Evolutionary conservation across 257 asterid genomes (phyloP).

Genomic region (Penstemon barbatus): DNA sequence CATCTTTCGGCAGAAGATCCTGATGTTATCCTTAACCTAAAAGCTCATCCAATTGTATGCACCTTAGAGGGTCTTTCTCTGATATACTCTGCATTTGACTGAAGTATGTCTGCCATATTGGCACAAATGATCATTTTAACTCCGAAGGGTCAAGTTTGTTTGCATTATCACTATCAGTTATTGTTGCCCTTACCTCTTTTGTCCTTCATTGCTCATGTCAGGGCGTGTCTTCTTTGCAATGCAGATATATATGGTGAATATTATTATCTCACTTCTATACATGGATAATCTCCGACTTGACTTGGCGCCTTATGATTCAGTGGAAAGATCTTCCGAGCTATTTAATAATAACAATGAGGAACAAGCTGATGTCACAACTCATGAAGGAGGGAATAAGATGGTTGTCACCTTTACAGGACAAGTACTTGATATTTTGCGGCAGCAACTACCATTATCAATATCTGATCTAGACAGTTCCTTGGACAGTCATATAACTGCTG

Average conservation of each 20-base stretch:
- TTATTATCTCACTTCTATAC: slow-evolving; percentile 75
- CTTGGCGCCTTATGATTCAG: slow-evolving; percentile 50
- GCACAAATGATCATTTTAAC: slow-evolving; percentile 3
- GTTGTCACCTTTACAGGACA: slow-evolving; percentile 75
- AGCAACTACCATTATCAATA: slow-evolving; percentile 66
- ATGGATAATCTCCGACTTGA: slow-evolving; percentile 77
- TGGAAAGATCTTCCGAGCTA: slow-evolving; percentile 48
- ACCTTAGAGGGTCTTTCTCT: slow-evolving; percentile 11
- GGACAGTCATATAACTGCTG: slow-evolving; percentile 49
- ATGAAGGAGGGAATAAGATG: slow-evolving; percentile 72
- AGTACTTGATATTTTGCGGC: slow-evolving; percentile 71
- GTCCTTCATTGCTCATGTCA: slow-evolving; percentile 31
- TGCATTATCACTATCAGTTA: neutral
- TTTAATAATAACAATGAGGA: slow-evolving; percentile 38
- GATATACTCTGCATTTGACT: neutral
- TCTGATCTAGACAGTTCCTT: slow-evolving; percentile 62
- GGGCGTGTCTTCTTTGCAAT: slow-evolving; percentile 33
- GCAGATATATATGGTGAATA: slow-evolving; percentile 91
- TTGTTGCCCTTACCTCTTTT: slow-evolving; percentile 21
- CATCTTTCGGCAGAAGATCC: neutral
- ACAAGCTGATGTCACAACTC: slow-evolving; percentile 47
- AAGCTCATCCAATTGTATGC: neutral
- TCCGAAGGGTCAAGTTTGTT: slow-evolving; percentile 5
- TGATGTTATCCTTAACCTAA: slow-evolving; percentile 6
- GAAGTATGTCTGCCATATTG: slow-evolving; percentile 18